Conservation (phyloP, 1,284 basidiomycete genomes). For the Naganishia sp. region DNA sequence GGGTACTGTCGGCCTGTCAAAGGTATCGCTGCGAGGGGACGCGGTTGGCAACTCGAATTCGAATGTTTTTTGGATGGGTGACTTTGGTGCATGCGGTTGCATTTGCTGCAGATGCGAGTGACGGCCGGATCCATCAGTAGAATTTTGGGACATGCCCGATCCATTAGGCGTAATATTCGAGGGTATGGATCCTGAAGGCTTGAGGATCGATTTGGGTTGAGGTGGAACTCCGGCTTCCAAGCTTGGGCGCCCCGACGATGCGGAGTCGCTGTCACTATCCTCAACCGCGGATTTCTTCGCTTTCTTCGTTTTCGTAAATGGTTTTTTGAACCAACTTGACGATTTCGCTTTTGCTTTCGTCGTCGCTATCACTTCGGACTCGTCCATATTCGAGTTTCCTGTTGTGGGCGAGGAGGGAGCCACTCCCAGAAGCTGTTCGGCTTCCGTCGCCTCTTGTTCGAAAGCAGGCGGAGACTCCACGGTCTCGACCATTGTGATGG, state of each 20-base stretch:
- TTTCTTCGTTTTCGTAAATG: constrained; percentile 47
- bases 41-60: constrained; percentile 54
- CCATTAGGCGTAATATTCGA: neutral
- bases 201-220: constrained; percentile 22
- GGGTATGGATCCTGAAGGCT: neutral
- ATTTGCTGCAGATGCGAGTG: constrained; percentile 1
- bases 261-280: constrained; percentile 26
- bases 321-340: constrained; percentile 51
- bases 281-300: constrained; percentile 25
- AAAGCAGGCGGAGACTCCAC: constrained; percentile 8
- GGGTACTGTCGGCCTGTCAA: constrained; percentile 44
- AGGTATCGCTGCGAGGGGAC: constrained; percentile 53
- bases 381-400: constrained; percentile 32
- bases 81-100: constrained; percentile 9
- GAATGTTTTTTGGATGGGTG: constrained; percentile 42
- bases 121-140: neutral
- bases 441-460: constrained; percentile 43
- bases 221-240: neutral
- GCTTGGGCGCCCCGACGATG: constrained; percentile 8
- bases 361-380: constrained; percentile 29
- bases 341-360: constrained; percentile 43
- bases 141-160: constrained; percentile 15
- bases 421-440: constrained; percentile 47
- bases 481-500: constrained; percentile 53
- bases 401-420: constrained; percentile 37